Evolutionary conservation across 768 basidiomycete species (phyloP).

Genomic region (Panellus pusillus): DNA sequence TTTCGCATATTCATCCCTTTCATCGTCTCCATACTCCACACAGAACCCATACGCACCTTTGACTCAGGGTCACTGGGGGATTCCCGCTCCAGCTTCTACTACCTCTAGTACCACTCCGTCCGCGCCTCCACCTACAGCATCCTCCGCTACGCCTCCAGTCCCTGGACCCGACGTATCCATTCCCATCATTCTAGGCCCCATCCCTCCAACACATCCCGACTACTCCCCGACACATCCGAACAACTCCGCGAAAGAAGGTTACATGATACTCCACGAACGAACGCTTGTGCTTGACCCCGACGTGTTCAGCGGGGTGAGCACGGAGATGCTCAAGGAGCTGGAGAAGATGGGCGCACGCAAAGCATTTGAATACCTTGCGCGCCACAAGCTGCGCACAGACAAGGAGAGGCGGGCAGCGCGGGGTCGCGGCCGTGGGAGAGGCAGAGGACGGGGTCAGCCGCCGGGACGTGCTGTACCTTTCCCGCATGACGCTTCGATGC

Average conservation of each 20-base stretch:
- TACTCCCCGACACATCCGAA: conserved; percentile 47
- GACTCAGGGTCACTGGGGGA: conserved; percentile 15
- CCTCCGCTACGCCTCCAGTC: conserved; percentile 20
- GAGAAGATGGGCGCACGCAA: conserved; percentile 81
- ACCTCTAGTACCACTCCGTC: conserved; percentile 33
- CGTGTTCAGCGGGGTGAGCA: conserved; percentile 77
- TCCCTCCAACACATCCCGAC: conserved; percentile 63
- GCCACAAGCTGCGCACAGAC: conserved; percentile 80
- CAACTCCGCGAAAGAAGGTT: conserved; percentile 52
- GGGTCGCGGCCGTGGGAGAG: conserved; percentile 44
- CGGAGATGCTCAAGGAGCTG: conserved; percentile 70
- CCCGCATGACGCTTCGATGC: neutral
- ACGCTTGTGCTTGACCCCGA: conserved; percentile 81
- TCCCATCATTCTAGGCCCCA: conserved; percentile 75
- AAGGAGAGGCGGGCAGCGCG: conserved; percentile 59
- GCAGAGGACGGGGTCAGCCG: conserved; percentile 39
- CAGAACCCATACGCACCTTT: conserved; percentile 25
- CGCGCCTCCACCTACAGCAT: conserved; percentile 24
- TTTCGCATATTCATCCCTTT: conserved; percentile 17
- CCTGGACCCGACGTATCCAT: conserved; percentile 56
- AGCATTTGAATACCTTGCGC: conserved; percentile 78
- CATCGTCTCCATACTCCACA: conserved; percentile 9
- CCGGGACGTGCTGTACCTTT: conserved; percentile 24
- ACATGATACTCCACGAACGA: conserved; percentile 83
- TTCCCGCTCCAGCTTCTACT: conserved; percentile 18